Evolutionary conservation across 2,329 filamentous ascomycete genomes (phyloP).

Genomic region (Fusarium sp.): DNA sequence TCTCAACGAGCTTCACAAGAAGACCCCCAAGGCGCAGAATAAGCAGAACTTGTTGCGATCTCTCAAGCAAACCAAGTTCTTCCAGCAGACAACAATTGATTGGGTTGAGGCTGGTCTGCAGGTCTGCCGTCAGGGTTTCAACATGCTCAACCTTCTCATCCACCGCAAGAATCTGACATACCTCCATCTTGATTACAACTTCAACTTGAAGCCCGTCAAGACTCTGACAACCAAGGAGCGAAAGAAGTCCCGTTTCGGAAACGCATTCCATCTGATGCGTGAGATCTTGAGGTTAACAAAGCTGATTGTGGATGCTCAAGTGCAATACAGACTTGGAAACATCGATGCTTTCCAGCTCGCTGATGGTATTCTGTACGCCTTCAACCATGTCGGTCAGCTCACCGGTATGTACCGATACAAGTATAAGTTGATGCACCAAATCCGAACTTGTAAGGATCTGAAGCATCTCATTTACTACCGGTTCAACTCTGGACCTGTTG

Average conservation of each 20-base stretch:
- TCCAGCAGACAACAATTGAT: slow-evolving; percentile 98
- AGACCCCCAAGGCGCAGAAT: slow-evolving; percentile 93
- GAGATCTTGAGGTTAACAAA: slow-evolving; percentile 97
- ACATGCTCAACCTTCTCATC: slow-evolving; percentile 98
- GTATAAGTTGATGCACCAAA: slow-evolving; percentile 99
- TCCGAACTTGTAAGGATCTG: slow-evolving; percentile 97
- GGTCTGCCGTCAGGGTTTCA: slow-evolving; percentile 97
- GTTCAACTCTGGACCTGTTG: slow-evolving; percentile 96
- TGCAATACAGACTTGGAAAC: slow-evolving; percentile 96
- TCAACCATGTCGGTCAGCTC: slow-evolving; percentile 98
- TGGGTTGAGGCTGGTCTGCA: slow-evolving; percentile 99
- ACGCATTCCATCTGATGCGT: slow-evolving; percentile 98
- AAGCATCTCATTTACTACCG: slow-evolving; percentile 99
- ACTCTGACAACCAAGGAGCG: slow-evolving; percentile 98
- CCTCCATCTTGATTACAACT: slow-evolving; percentile 98
- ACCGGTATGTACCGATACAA: slow-evolving; percentile 99
- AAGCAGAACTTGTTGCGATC: slow-evolving; percentile 92
- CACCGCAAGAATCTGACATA: slow-evolving; percentile 99
- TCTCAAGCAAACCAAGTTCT: slow-evolving; percentile 97
- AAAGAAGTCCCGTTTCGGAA: slow-evolving; percentile 99
- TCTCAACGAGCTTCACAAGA: slow-evolving; percentile 96
- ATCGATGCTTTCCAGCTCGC: slow-evolving; percentile 99
- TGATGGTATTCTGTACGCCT: slow-evolving; percentile 98
- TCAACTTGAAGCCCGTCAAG: slow-evolving; percentile 99
- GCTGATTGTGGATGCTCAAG: slow-evolving; percentile 97